Evolutionary conservation across 2,329 filamentous ascomycete genomes (phyloP).

Genomic region (Capronia coronata): DNA sequence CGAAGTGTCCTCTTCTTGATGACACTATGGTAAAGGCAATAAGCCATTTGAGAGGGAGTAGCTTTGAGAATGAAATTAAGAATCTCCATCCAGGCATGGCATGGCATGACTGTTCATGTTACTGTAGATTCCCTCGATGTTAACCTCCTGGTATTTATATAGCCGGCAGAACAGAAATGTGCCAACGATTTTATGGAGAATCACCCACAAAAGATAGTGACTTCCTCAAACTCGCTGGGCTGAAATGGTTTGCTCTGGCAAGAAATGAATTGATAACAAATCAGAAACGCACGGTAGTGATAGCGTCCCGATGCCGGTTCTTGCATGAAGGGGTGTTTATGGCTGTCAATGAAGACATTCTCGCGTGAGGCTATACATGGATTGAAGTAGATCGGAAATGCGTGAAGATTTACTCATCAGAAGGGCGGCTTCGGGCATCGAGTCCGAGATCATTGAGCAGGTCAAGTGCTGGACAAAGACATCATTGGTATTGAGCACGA

Average conservation of each 20-base stretch:
- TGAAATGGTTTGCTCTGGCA: conserved; percentile 35
- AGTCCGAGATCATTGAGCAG: too few relatives aligned
- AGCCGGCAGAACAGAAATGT: conserved; percentile 32
- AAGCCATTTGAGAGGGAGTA: background rate
- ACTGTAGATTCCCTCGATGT: too few relatives aligned
- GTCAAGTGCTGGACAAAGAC: too few relatives aligned
- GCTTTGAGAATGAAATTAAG: background rate
- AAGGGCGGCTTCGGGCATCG: too few relatives aligned
- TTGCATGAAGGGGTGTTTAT: conserved; percentile 6
- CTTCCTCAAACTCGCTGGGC: conserved; percentile 44
- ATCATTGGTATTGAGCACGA: too few relatives aligned
- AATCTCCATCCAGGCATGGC: background rate
- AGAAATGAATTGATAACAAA: conserved; percentile 29
- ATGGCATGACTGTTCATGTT: background rate
- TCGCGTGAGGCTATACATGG: too few relatives aligned
- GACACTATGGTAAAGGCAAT: background rate
- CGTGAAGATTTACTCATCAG: too few relatives aligned
- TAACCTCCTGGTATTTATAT: too few relatives aligned
- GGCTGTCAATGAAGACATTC: background rate
- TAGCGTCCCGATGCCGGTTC: conserved; percentile 22
- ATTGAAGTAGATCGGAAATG: too few relatives aligned
- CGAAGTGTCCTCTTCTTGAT: background rate
- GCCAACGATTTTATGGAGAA: conserved; percentile 43
- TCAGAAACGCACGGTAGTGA: conserved; percentile 20
- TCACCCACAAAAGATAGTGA: conserved; percentile 38